phyloP scores from a whole-genome alignment of 2,329 filamentous ascomycete species.

The Trematosphaeria pertusa region DNA sequence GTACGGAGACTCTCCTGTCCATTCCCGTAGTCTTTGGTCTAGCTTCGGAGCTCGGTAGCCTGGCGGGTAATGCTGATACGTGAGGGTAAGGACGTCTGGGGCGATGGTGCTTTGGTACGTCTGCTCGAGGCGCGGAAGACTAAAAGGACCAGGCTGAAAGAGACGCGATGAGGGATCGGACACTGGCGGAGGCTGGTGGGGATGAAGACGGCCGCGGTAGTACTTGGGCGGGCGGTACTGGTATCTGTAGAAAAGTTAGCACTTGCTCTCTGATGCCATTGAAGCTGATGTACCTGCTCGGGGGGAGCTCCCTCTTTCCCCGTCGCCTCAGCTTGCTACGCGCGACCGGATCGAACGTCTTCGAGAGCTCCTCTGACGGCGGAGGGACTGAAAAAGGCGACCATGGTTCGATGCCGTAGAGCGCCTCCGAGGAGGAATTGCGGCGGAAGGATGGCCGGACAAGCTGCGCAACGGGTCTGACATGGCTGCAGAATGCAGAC shows the following conservation, averaged over 20 bases:
- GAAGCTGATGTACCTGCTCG: slow-evolving; percentile 57
- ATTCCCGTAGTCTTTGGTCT: slow-evolving; percentile 75
- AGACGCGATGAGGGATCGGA: slow-evolving; percentile 88
- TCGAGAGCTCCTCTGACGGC: slow-evolving; percentile 50
- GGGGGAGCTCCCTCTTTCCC: slow-evolving; percentile 54
- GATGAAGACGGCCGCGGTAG: slow-evolving; percentile 91
- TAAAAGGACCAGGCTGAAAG: slow-evolving; percentile 91
- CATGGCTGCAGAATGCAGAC: slow-evolving; percentile 31
- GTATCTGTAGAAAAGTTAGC: slow-evolving; percentile 67
- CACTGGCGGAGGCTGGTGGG: slow-evolving; percentile 84
- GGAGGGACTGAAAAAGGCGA: slow-evolving; percentile 53
- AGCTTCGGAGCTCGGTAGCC: slow-evolving; percentile 68
- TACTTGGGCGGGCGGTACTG: slow-evolving; percentile 94
- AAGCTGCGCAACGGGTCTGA: slow-evolving; percentile 29
- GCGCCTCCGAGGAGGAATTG: slow-evolving; percentile 56
- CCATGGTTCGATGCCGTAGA: slow-evolving; percentile 56
- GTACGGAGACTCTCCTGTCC: slow-evolving; percentile 92
- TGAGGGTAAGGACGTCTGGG: slow-evolving; percentile 84
- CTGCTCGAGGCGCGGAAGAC: slow-evolving; percentile 83
- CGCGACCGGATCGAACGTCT: slow-evolving; percentile 58
- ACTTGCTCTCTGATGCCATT: neutral
- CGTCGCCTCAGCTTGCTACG: slow-evolving; percentile 51
- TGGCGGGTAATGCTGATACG: slow-evolving; percentile 85
- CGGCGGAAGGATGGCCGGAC: slow-evolving; percentile 44
- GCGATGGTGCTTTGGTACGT: slow-evolving; percentile 88